Evolutionary conservation across 2,329 filamentous ascomycete genomes (phyloP), one percentile per base, ranked within the genome.

Genomic region (Zymoseptoria brevis): DNA sequence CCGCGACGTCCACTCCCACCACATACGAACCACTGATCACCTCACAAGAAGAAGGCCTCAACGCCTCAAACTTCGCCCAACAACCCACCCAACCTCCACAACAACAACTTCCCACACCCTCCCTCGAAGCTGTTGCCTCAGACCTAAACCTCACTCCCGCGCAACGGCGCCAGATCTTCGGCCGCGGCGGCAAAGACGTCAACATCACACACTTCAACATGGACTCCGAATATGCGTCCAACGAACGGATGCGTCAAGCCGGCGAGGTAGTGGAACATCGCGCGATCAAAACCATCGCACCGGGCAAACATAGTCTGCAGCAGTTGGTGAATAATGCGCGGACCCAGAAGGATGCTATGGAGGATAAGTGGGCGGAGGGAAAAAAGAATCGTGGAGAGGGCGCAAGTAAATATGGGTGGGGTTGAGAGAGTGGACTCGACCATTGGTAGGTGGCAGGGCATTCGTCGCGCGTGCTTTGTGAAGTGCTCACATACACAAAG

Each of bases 281-380:
- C 68, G 89, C 91, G 7, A 87, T 96, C 58, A 87, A 90, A 55
- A 79, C 87, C 2, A 87, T 96, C 71, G 86, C 89, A 22, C 88
- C 91, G 3, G 89, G 90, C 60, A 96, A 96, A 77, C 91, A 96
- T 75, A 95, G 83, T 68, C 79, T 97, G 73, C 86, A 87, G 70
- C 91, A 96, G 77, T 80, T 97, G 67, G 88, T 97, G 65, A 90
- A 85, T 74, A 88, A 88, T 62, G 92, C 89, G 24, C 85, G 85
- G 66, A 89, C 81, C 62, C 91, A 97, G 75, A 86, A 86, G 71
- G 90, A 96, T 9, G 91, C 90, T 2, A 77, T 96, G 65, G 91
- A 96, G 75, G 93, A 97, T 70, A 92, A 89, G 72, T 96, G 96
- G 77, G 90, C 90, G 19, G 80, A 86, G 66, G 89, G 90, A 5